Evolutionary conservation across 495 filamentous ascomycete genomes (phyloP), one percentile per base, ranked within the genome.

Genomic region (Talaromyces stipitatus): DNA sequence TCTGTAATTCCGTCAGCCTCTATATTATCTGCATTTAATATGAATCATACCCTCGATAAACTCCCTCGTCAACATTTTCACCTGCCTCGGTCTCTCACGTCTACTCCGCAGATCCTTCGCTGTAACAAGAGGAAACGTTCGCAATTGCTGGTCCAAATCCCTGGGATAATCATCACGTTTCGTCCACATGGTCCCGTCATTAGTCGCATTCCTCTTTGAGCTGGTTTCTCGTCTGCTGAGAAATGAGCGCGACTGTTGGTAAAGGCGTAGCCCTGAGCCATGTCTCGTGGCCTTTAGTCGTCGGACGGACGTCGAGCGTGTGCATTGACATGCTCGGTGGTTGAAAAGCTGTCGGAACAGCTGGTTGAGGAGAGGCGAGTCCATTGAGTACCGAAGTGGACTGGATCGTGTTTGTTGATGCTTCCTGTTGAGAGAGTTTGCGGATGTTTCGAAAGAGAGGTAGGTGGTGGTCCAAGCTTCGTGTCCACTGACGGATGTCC

Each of bases 51-150:
- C 91, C 71, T 99, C 94, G 63, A 99, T 94, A 67, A 97, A 99
- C 74, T 99, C 95, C 57, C 94, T 81, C 63, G 91, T 86, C 62
- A 96, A 71, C 94, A 99, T 99, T 82, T 96, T 96, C 54, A 96
- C 91, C 64, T 89, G 78, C 66, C 79, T 83, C 11, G 94, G 94
- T 60, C 95, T 77, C 63, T 95, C 88, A 46, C 75, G 82, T 41
- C 87, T 74, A 56, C 66, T 74, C 50, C 85, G 82, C 62, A 99
- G 70, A 23, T 87, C 82, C 60, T 89, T 82, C 7, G 92, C 84
- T 6, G 91, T 96, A 18, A 97, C 89, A 62, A 85, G 82, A 1
- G 94, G 92, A 66, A 89, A 96, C 58, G 75, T 74, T 56, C 79
- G 72, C 69, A 86, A 92, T 66, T 97, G 92, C 47, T 89, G 82